Conservation (phyloP, 768 basidiomycete genomes). For the Pluteus cervinus region DNA sequence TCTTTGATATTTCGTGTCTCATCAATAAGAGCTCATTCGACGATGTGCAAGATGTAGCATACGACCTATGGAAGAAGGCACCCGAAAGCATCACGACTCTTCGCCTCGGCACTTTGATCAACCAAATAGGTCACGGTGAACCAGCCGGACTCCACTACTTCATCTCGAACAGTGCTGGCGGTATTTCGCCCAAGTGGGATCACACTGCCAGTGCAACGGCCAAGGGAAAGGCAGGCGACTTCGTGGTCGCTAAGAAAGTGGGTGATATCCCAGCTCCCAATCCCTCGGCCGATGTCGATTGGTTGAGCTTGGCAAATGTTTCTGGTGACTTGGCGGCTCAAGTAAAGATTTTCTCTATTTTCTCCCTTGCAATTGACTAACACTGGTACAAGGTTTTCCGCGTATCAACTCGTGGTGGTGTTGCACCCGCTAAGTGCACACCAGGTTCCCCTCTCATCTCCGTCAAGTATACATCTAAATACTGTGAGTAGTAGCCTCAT, state of each 20-base stretch:
- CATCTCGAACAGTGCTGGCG: slow-evolving; percentile 38
- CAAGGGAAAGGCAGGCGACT: slow-evolving; percentile 37
- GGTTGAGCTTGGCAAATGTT: slow-evolving; percentile 43
- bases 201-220: slow-evolving; percentile 37
- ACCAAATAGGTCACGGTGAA: neutral
- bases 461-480: slow-evolving; percentile 47
- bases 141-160: slow-evolving; percentile 50
- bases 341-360: slow-evolving; percentile 42
- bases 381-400: neutral
- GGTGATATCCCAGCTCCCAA: slow-evolving; percentile 36
- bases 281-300: slow-evolving; percentile 42
- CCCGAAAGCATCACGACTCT: slow-evolving; percentile 8
- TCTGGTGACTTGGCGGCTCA: slow-evolving; percentile 50
- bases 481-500: slow-evolving; percentile 32
- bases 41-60: slow-evolving; percentile 22
- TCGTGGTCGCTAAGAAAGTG: slow-evolving; percentile 38
- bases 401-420: neutral
- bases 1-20: slow-evolving; percentile 52
- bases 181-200: slow-evolving; percentile 49
- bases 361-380: neutral
- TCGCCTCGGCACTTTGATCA: slow-evolving; percentile 4
- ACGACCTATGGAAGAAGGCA: slow-evolving; percentile 18
- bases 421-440: no score
- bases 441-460: slow-evolving; percentile 33
- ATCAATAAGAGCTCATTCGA: slow-evolving; percentile 22